Base-by-base conservation (phyloP, 176 grass and related monocot species). In the Aegilops umbellulata region DNA sequence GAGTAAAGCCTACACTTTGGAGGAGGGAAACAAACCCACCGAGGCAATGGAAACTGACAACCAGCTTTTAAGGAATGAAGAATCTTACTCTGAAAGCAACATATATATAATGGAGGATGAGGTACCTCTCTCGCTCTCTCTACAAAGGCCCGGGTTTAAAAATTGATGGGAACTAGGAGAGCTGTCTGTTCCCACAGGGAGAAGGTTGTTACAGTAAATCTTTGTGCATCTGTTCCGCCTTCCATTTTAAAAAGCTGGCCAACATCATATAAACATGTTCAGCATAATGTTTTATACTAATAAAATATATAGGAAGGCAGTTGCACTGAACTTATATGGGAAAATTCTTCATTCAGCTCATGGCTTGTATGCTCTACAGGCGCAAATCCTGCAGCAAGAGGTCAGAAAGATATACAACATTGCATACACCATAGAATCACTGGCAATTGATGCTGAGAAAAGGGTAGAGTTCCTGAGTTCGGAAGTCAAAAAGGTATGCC, bases 81-180 rank as follows among this genome's bases (percentile, higher is more conserved):
- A 88, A 81, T 74, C 81, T 31, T 87, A 88, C 64, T 63, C 79
- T 83, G 80, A 85, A 78, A 80, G 89, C 5, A 81, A 80, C 44
- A 84, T 93, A 79, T 83, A 86, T 77, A 44, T 78, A 80, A 87
- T 95, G 90, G 90, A 94, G 79, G 85, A 89, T 70, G 88, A 98
- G 91, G 93, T 98, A 78, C 73, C 69, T 85, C 65, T 80, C 65
- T 65, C 32, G 36, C 68, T 84, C 39, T 62, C 53, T 57, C 78
- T 22, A 35, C 14, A 14, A 62, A 63, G 8, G 8, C 1, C 17
- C 42, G 7, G 7, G 20, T 75, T 47, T 65, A n/a, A 49, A n/a
- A 77, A 47, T 73, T 64, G 29, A 49, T 51, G 46, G 15, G 72
- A 51, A 74, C 23, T 17, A 15, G 15, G 42, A 75, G 15, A 75